These are phyloP conservation scores for Erodium moschatum DNA, from an alignment of 441 rosid species.

Conservation along the genomic window DNA sequence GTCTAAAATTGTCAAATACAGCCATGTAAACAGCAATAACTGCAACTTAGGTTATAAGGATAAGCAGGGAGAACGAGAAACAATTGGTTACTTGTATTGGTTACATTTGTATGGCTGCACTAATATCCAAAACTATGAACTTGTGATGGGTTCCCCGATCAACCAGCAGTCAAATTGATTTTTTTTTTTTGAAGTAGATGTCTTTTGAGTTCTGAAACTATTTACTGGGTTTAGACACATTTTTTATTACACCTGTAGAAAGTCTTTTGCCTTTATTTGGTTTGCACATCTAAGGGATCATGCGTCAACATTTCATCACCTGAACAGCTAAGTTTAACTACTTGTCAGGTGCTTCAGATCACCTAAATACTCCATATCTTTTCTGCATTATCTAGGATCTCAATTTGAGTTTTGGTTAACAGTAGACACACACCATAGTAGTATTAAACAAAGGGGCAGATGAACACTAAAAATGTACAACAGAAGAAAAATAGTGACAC, in stretches of 20 bases:
- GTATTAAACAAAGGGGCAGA: neutral
- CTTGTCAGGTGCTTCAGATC: neutral
- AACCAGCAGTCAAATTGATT: neutral
- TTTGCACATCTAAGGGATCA: neutral
- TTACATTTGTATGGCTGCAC: neutral
- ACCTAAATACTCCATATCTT: neutral
- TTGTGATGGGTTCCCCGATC: neutral
- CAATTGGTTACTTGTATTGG: neutral
- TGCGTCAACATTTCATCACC: neutral
- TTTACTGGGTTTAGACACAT: neutral
- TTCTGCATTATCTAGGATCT: neutral
- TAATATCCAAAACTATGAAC: neutral
- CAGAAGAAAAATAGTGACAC: neutral
- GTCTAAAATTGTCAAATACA: conserved; percentile 8
- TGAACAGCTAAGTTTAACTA: neutral
- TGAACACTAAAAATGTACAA: neutral
- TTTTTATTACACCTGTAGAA: neutral
- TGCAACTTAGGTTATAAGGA: neutral
- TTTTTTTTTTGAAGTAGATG: neutral
- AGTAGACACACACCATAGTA: neutral
- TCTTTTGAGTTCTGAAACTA: neutral
- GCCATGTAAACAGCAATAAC: neutral
- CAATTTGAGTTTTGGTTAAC: neutral
- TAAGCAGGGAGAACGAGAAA: conserved; percentile 1
- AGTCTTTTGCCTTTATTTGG: neutral